Percentiles rank a stretch among this genome's conserved stretches.
Conservation (phyloP, 2,329 filamentous ascomycete species). For the Lasiodiplodia theobromae region DNA sequence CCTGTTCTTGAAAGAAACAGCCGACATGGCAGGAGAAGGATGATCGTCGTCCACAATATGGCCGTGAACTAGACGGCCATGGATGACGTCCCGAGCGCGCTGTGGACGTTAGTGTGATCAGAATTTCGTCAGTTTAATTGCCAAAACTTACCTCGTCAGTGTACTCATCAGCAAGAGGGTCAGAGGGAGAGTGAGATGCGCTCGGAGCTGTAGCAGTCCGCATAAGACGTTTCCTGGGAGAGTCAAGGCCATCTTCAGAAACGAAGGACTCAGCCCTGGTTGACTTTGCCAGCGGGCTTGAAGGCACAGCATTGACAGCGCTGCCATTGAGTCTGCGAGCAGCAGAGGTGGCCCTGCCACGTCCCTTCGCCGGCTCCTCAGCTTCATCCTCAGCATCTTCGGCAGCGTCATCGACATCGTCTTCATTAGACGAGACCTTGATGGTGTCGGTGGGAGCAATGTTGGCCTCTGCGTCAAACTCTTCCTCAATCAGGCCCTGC, state of each 20-base stretch:
- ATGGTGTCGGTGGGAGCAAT: constrained; percentile 37
- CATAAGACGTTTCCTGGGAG: constrained; percentile 29
- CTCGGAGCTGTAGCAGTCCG: constrained; percentile 30
- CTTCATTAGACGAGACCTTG: constrained; percentile 3
- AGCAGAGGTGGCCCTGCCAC: constrained; percentile 8
- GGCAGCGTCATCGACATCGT: constrained; percentile 30
- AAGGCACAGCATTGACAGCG: constrained; percentile 15
- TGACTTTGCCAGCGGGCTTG: constrained; percentile 31
- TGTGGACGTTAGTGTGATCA: constrained; percentile 32
- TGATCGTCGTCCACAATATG: constrained; percentile 96
- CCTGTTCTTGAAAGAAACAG: constrained; percentile 62
- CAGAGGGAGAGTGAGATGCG: constrained; percentile 39
- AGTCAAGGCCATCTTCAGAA: constrained; percentile 38
- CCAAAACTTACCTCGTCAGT: constrained; percentile 66
- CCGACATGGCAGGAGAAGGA: constrained; percentile 74
- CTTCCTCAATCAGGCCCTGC: constrained; percentile 40
- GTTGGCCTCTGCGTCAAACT: constrained; percentile 45
- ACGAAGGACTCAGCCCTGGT: constrained; percentile 36
- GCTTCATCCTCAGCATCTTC: constrained; percentile 36
- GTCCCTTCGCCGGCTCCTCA: background rate
- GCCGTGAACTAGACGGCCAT: constrained; percentile 87
- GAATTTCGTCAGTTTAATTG: constrained; percentile 32
- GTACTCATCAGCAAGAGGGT: constrained; percentile 60
- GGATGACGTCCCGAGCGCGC: constrained; percentile 87
- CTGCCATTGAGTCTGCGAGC: constrained; percentile 16